Evolutionary conservation across 768 basidiomycete genomes (phyloP).

Genomic region (Lactarius evosmus): DNA sequence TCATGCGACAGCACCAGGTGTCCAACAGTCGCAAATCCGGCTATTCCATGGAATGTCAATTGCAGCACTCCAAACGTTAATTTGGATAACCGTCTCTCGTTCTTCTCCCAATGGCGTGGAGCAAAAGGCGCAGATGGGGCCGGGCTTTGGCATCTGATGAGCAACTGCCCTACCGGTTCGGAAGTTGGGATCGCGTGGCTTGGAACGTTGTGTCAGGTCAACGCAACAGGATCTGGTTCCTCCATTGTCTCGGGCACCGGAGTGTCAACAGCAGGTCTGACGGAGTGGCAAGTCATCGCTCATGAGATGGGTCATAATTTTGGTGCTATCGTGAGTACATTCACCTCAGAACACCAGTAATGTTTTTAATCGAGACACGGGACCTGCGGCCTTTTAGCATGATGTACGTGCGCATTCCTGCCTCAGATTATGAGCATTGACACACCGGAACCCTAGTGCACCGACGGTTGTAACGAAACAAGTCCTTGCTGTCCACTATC

Average conservation of each 20-base stretch:
- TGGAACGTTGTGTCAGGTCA: constrained; percentile 66
- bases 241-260: constrained; percentile 73
- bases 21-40: constrained; percentile 50
- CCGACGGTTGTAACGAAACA: constrained; percentile 52
- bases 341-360: constrained; percentile 15
- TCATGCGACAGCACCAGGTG: constrained; percentile 43
- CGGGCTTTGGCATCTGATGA: constrained; percentile 89
- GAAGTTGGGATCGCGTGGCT: constrained; percentile 91
- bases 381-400: constrained; percentile 41
- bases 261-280: constrained; percentile 71
- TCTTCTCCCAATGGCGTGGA: constrained; percentile 83
- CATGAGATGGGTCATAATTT: constrained; percentile 89
- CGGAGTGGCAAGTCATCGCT: constrained; percentile 80
- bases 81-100: constrained; percentile 68
- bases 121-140: constrained; percentile 64
- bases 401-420: constrained; percentile 42
- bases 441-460: constrained; percentile 46
- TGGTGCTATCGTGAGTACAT: constrained; percentile 71
- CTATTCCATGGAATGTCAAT: constrained; percentile 70
- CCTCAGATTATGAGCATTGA: neutral
- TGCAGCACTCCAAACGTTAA: constrained; percentile 49
- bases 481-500: constrained; percentile 66
- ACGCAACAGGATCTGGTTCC: constrained; percentile 43
- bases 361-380: constrained; percentile 21
- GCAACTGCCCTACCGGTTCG: constrained; percentile 73